Conservation (phyloP, 75 land plant species). For the Adiantum capillusveneris region DNA sequence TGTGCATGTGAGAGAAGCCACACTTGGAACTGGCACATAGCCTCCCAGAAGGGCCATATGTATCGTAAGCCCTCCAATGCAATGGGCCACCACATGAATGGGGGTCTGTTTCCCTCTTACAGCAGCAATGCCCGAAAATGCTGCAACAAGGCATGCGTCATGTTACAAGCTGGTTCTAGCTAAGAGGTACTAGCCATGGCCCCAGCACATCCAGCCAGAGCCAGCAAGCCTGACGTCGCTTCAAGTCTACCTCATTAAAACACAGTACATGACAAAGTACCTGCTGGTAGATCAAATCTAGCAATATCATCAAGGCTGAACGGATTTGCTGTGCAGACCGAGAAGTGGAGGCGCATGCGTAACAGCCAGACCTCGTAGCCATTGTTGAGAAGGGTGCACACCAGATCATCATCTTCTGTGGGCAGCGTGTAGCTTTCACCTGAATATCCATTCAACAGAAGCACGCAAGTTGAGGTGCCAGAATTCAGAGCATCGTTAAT, state of each 20-base stretch:
- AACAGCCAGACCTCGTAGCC: constrained; percentile 41
- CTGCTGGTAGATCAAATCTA: constrained; percentile 39
- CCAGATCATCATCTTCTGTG: constrained; percentile 38
- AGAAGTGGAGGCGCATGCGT: constrained; percentile 26
- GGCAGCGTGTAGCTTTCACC: constrained; percentile 37
- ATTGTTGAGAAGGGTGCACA: constrained; percentile 36
- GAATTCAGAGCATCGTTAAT: background rate
- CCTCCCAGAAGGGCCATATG: constrained; percentile 50
- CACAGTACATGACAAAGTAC: constrained; percentile 1
- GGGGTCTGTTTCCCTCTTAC: constrained; percentile 14
- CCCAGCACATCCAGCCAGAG: too few relatives aligned
- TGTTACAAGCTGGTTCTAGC: too few relatives aligned
- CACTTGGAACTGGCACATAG: constrained; percentile 22
- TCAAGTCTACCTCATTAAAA: constrained; percentile 1
- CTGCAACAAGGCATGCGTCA: too few relatives aligned
- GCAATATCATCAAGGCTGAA: constrained; percentile 45
- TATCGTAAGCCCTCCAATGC: constrained; percentile 42
- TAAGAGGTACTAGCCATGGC: too few relatives aligned
- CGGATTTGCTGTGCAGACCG: constrained; percentile 17
- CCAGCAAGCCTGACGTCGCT: background rate
- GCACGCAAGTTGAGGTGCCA: constrained; percentile 15
- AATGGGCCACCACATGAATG: constrained; percentile 43
- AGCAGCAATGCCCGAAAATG: constrained; percentile 24
- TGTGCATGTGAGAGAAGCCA: constrained; percentile 39
- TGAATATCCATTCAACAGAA: constrained; percentile 43